Evolutionary conservation across 176 grass and related monocot species (phyloP).

Genomic region (Musa troglodytarum): DNA sequence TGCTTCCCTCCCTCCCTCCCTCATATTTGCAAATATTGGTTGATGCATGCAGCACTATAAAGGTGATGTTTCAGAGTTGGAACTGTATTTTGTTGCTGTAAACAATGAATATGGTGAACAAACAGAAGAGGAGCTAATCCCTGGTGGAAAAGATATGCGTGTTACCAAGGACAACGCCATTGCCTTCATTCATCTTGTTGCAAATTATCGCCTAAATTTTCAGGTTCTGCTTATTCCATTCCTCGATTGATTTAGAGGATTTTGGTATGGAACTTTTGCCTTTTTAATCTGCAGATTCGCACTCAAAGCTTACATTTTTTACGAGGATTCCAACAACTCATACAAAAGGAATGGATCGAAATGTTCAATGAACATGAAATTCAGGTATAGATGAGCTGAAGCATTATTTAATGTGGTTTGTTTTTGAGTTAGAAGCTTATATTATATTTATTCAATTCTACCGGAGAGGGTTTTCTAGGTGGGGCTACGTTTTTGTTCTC

Average conservation of each 20-base stretch:
- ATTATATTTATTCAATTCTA: too few species aligned
- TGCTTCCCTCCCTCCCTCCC: too few species aligned
- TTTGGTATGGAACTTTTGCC: conserved; percentile 12
- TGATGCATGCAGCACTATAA: conserved; percentile 55
- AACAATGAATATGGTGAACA: conserved; percentile 99
- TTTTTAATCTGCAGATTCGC: conserved; percentile 58
- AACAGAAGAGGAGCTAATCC: conserved; percentile 83
- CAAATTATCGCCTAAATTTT: conserved; percentile 86
- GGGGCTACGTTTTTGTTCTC: too few species aligned
- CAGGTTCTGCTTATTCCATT: conserved; percentile 38
- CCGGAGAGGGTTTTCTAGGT: too few species aligned
- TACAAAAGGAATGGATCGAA: conserved; percentile 91
- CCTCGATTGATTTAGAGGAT: background rate
- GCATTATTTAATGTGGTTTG: too few species aligned
- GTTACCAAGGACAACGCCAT: conserved; percentile 98
- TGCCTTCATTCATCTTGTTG: conserved; percentile 92
- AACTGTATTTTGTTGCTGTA: conserved; percentile 92
- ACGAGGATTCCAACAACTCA: conserved; percentile 90
- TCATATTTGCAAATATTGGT: background rate
- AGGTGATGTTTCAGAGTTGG: conserved; percentile 76
- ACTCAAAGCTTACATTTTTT: conserved; percentile 84
- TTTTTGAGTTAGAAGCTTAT: too few species aligned
- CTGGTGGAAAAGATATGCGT: conserved; percentile 66
- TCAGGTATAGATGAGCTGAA: conserved; percentile 41
- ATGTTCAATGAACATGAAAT: conserved; percentile 99